Conservation (phyloP, 2,329 filamentous ascomycete genomes). For the Penicillium thymicola region DNA sequence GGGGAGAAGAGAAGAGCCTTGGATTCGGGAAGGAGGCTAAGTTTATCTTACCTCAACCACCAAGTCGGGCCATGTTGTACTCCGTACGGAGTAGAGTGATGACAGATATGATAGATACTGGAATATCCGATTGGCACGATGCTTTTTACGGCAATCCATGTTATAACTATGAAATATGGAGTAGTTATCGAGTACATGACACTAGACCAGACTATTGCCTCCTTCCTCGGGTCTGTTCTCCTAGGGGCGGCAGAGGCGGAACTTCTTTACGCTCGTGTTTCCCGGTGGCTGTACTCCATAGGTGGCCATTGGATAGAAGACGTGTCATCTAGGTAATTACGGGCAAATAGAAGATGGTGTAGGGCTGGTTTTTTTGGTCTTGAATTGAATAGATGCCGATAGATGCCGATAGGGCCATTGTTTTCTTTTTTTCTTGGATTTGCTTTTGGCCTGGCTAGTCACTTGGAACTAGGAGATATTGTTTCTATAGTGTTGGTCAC, state of each 20-base stretch:
- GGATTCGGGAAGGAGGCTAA: background rate
- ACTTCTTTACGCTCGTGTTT: background rate
- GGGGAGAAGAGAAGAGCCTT: background rate
- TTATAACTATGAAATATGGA: background rate
- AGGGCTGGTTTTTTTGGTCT: background rate
- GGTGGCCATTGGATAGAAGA: background rate
- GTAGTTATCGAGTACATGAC: background rate
- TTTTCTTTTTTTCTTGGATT: background rate
- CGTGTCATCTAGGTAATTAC: background rate
- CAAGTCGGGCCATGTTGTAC: too few species aligned
- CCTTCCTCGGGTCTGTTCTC: background rate
- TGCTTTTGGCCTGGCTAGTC: conserved; percentile 1
- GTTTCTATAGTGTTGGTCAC: background rate
- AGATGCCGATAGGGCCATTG: background rate
- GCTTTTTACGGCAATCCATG: background rate
- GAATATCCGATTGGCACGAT: background rate
- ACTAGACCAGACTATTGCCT: background rate
- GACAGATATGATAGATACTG: background rate
- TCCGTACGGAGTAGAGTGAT: background rate
- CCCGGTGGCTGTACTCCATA: background rate
- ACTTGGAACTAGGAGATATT: background rate
- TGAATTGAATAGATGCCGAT: background rate
- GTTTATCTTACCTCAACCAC: background rate
- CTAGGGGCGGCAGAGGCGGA: background rate
- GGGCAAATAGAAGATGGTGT: background rate